Percentiles rank a stretch among this genome's conserved stretches.
Evolutionary conservation across 2,329 filamentous ascomycete genomes (phyloP).

Genomic region (Penicillium thymicola): DNA sequence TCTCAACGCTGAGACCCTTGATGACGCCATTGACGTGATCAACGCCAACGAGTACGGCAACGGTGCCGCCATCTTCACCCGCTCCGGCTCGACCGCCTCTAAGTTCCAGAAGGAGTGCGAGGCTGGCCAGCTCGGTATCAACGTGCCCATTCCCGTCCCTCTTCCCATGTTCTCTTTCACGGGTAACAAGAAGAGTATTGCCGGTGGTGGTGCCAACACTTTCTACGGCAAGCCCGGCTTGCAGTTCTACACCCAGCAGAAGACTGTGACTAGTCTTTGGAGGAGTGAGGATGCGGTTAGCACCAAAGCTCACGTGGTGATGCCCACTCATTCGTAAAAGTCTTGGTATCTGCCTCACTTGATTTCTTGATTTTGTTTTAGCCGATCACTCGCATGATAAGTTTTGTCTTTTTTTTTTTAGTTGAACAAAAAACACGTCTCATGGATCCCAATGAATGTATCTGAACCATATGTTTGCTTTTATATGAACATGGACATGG

Average conservation of each 20-base stretch:
- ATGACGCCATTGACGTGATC: conserved; percentile 62
- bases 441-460: conserved; percentile 7
- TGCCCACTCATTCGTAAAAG: conserved; percentile 65
- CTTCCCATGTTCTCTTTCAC: conserved; percentile 64
- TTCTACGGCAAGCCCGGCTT: conserved; percentile 94
- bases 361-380: conserved; percentile 1
- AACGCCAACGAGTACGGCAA: conserved; percentile 67
- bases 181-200: conserved; percentile 82
- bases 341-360: neutral
- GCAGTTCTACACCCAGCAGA: conserved; percentile 93
- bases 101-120: conserved; percentile 64
- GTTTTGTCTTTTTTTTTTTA: neutral
- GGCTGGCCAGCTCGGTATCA: conserved; percentile 65
- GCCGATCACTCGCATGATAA: neutral
- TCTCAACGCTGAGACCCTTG: conserved; percentile 57
- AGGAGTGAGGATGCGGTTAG: conserved; percentile 77
- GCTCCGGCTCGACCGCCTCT: conserved; percentile 58
- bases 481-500: neutral
- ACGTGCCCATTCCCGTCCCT: conserved; percentile 63
- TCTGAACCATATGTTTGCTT: neutral
- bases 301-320: conserved; percentile 80
- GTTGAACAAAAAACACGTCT: neutral
- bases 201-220: conserved; percentile 85
- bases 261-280: conserved; percentile 96
- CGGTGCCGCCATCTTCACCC: conserved; percentile 64